Percentiles rank a stretch among this genome's conserved stretches.
Conservation (phyloP, 148 eudicot genomes). For the Euryodendron excelsum region DNA sequence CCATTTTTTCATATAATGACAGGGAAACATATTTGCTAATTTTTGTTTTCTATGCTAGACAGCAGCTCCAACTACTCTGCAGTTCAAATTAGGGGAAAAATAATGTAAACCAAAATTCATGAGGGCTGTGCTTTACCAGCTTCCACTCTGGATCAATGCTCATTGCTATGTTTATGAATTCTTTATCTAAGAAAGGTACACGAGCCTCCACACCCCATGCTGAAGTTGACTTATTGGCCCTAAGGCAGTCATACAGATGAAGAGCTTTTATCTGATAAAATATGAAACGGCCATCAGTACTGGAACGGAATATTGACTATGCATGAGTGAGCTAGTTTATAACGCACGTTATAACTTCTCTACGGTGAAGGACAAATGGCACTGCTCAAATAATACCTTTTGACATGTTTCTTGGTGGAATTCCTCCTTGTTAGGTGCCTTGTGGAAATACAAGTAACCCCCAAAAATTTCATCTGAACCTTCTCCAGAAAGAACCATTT, state of each 20-base stretch:
- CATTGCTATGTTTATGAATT: constrained; percentile 83
- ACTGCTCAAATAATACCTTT: constrained; percentile 50
- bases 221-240: constrained; percentile 95
- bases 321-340: constrained; percentile 2
- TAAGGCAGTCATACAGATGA: constrained; percentile 93
- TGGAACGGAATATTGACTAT: background rate
- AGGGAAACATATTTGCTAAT: background rate
- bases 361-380: background rate
- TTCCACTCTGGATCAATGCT: constrained; percentile 95
- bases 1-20: background rate
- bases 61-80: background rate
- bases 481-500: constrained; percentile 98
- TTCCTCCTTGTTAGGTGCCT: constrained; percentile 97
- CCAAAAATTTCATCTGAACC: constrained; percentile 99
- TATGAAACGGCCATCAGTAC: constrained; percentile 13
- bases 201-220: constrained; percentile 99
- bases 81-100: background rate
- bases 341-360: background rate
- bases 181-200: constrained; percentile 96
- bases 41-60: background rate
- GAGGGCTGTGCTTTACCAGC: constrained; percentile 48
- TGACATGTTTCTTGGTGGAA: constrained; percentile 91
- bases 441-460: constrained; percentile 93
- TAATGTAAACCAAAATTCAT: background rate
- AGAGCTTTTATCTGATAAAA: constrained; percentile 81